Evolutionary conservation across 2,329 filamentous ascomycete species (phyloP).

Genomic region (Ciborinia camelliae): DNA sequence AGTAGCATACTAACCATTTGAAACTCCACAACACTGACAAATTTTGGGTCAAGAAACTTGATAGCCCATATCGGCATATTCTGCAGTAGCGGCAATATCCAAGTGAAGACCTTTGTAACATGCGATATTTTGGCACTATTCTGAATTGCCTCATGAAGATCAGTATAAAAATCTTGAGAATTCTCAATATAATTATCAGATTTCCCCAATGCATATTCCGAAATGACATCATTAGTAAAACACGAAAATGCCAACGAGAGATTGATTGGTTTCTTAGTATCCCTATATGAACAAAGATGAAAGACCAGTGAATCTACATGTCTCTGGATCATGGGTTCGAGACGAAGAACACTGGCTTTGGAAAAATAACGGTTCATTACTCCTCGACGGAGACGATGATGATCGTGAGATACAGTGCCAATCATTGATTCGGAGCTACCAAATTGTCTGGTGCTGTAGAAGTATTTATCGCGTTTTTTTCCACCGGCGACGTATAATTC

Average conservation of each 20-base stretch:
- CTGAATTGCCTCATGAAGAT: conserved; percentile 1
- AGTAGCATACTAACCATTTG: conserved; percentile 17
- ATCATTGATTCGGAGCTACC: conserved; percentile 18
- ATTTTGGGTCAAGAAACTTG: background rate
- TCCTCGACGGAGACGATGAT: conserved; percentile 25
- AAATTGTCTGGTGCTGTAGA: conserved; percentile 20
- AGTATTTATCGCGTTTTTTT: conserved; percentile 22
- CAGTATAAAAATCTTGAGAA: conserved; percentile 10
- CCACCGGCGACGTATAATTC: conserved; percentile 39
- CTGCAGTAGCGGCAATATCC: conserved; percentile 13
- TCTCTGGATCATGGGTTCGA: conserved; percentile 27
- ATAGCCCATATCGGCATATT: background rate
- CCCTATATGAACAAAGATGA: conserved; percentile 18
- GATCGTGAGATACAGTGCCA: conserved; percentile 24
- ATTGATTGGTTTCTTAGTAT: conserved; percentile 11
- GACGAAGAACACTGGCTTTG: conserved; percentile 21
- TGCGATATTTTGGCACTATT: conserved; percentile 16
- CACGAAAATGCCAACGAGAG: conserved; percentile 16
- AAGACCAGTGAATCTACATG: conserved; percentile 19
- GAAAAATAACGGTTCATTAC: conserved; percentile 29
- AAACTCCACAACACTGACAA: conserved; percentile 1
- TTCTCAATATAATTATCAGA: conserved; percentile 21
- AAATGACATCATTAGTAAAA: conserved; percentile 30
- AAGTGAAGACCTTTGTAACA: conserved; percentile 1
- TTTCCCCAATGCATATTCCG: conserved; percentile 32